Evolutionary conservation across 2,329 filamentous ascomycete species (phyloP).

Genomic region (Cladophialophora immunda): DNA sequence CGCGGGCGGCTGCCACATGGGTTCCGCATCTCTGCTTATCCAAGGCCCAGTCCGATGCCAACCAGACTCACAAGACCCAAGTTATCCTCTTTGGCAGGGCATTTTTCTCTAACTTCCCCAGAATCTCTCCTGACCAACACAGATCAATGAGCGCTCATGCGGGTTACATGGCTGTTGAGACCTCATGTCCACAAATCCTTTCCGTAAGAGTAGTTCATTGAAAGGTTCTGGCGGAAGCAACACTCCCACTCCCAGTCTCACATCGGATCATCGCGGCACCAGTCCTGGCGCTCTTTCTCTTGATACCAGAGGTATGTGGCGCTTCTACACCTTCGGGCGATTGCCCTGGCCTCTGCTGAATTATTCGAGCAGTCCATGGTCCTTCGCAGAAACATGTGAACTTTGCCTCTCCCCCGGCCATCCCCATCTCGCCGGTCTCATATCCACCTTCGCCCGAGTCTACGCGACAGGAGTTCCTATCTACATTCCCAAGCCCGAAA

Average conservation of each 20-base stretch:
- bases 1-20: constrained; percentile 17
- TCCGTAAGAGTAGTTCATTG: constrained; percentile 53
- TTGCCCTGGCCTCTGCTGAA: constrained; percentile 8
- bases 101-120: neutral
- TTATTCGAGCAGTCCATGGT: constrained; percentile 23
- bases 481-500: constrained; percentile 28
- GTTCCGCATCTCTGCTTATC: constrained; percentile 20
- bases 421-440: constrained; percentile 40
- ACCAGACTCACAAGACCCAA: constrained; percentile 19
- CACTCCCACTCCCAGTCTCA: constrained; percentile 36
- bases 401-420: constrained; percentile 39
- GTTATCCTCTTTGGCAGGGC: constrained; percentile 8
- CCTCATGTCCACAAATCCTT: constrained; percentile 54
- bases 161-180: constrained; percentile 53
- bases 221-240: constrained; percentile 44
- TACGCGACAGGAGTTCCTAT: constrained; percentile 36
- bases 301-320: constrained; percentile 38
- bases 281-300: constrained; percentile 33
- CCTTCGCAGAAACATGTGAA: constrained; percentile 39
- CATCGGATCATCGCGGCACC: constrained; percentile 37
- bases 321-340: neutral
- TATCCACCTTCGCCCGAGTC: constrained; percentile 41
- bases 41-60: constrained; percentile 13
- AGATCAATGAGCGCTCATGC: constrained; percentile 33
- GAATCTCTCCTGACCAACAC: constrained; percentile 10